A percentile compares a stretch with the other conserved stretches of the same genome.
These are phyloP conservation scores for Xylaria sp. DNA, from an alignment of 2,329 filamentous ascomycete genomes.

Conservation along the genomic window DNA sequence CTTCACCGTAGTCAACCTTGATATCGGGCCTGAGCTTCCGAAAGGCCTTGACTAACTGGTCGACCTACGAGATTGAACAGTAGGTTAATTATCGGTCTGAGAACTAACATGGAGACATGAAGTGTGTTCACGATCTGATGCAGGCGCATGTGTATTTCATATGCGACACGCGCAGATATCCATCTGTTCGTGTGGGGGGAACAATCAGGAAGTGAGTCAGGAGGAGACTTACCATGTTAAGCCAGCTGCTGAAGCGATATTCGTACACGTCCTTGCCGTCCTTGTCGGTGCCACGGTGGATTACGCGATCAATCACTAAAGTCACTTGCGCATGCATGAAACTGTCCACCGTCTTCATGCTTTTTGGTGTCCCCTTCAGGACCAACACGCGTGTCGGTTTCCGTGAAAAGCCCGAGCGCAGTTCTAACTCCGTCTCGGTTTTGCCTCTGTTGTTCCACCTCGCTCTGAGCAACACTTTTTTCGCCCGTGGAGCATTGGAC, in stretches of 20 bases:
- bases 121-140: not conserved
- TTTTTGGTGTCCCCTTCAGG: slow-evolving; percentile 3
- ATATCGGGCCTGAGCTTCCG: slow-evolving; percentile 7
- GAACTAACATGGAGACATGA: not conserved
- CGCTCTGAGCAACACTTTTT: not conserved
- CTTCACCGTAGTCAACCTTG: slow-evolving; percentile 20
- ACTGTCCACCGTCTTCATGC: slow-evolving; percentile 10
- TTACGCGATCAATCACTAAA: slow-evolving; percentile 26
- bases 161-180: no score
- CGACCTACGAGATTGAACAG: slow-evolving; percentile 9
- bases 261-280: slow-evolving; percentile 10
- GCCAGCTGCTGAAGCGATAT: slow-evolving; percentile 30
- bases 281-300: slow-evolving; percentile 9
- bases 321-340: slow-evolving; percentile 7
- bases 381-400: slow-evolving; percentile 28
- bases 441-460: slow-evolving; percentile 27
- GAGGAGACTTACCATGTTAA: slow-evolving; percentile 18
- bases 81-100: not conserved
- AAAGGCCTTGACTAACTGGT: slow-evolving; percentile 28
- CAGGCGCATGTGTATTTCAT: not conserved
- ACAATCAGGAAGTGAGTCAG: not conserved
- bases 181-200: no score
- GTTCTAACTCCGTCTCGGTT: not conserved
- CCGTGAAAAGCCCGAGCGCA: not conserved
- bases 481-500: not conserved